These are phyloP conservation scores for Phytopythium kandeliae DNA, from an alignment of 352 stramenopile species.

Conservation along the genomic window DNA sequence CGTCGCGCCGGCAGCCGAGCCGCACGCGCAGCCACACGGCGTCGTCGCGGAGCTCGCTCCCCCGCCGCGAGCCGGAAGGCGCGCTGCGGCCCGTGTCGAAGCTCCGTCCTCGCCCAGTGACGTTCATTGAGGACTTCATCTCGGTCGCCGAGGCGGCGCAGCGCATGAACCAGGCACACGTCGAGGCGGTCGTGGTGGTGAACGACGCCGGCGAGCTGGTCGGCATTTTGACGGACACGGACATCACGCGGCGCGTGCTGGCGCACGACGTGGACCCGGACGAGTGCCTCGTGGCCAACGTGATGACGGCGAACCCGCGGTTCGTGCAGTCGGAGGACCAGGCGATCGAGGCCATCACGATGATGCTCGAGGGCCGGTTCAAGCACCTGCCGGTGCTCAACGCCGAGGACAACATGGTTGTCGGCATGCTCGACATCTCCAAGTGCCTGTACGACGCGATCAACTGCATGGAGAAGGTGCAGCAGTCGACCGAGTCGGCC, in stretches of 20 bases:
- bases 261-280: conserved; percentile 79
- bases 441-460: conserved; percentile 89
- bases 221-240: conserved; percentile 83
- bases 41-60: conserved; percentile 42
- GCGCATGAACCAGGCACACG: conserved; percentile 74
- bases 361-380: conserved; percentile 86
- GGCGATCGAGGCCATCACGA: conserved; percentile 83
- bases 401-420: conserved; percentile 54
- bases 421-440: conserved; percentile 87
- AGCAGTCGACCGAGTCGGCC: conserved; percentile 75
- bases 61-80: conserved; percentile 50
- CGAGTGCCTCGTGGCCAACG: conserved; percentile 65
- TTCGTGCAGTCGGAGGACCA: conserved; percentile 79
- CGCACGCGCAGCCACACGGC: conserved; percentile 34
- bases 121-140: conserved; percentile 83
- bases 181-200: conserved; percentile 83
- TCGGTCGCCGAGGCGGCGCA: conserved; percentile 79
- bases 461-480: conserved; percentile 82
- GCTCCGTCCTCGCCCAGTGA: conserved; percentile 73
- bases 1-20: conserved; percentile 24
- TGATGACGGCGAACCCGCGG: conserved; percentile 82
- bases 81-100: conserved; percentile 74
- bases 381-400: conserved; percentile 81
- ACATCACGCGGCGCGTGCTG: conserved; percentile 80
- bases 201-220: conserved; percentile 76